These are phyloP conservation scores for Ajuga chamaepitys DNA, from an alignment of 257 asterid species.

Conservation along the genomic window DNA sequence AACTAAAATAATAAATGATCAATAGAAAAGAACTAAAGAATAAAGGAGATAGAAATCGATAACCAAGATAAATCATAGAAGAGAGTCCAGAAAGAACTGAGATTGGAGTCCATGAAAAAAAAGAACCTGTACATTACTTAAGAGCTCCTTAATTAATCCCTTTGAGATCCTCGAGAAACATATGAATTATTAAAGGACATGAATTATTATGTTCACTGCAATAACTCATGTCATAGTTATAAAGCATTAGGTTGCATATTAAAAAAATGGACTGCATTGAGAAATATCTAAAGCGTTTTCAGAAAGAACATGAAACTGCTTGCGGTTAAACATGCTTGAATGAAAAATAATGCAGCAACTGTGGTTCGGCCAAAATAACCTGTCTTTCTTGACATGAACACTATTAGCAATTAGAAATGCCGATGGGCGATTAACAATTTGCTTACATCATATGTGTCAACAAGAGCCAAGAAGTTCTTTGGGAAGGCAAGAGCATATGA, in stretches of 20 bases:
- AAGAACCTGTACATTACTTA: background rate
- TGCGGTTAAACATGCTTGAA: background rate
- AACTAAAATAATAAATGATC: background rate
- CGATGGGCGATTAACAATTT: background rate
- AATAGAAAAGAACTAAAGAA: background rate
- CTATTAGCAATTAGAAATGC: background rate
- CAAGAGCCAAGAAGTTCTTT: slow-evolving; percentile 76
- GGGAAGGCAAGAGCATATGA: slow-evolving; percentile 96
- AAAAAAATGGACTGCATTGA: background rate
- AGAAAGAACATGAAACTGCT: background rate
- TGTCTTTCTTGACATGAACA: slow-evolving; percentile 1
- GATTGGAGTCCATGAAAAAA: background rate
- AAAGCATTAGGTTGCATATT: background rate
- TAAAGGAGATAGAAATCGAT: background rate
- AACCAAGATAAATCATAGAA: background rate
- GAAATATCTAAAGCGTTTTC: background rate
- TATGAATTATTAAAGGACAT: background rate
- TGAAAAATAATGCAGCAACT: background rate
- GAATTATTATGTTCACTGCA: background rate
- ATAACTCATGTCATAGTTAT: background rate
- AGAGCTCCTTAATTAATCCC: background rate
- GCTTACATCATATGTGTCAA: slow-evolving; percentile 95
- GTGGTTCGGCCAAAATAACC: background rate
- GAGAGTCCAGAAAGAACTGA: background rate
- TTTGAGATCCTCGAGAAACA: background rate